Conservation (phyloP, 139 green algal species). For the Coelastrella sp. region DNA sequence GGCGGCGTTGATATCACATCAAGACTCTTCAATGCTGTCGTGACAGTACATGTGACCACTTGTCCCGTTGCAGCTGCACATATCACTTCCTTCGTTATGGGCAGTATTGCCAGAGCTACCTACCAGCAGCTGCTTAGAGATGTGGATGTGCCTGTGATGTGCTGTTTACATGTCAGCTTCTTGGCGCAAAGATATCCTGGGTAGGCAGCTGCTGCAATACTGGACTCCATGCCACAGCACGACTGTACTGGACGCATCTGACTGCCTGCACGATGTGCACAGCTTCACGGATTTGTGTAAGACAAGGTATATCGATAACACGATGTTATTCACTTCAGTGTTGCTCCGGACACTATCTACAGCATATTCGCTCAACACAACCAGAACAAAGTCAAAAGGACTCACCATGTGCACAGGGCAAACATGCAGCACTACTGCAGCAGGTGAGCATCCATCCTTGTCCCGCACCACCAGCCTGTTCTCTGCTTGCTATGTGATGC, state of each 20-base stretch:
- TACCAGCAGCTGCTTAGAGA: neutral
- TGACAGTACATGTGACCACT: too few species aligned
- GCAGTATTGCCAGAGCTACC: neutral
- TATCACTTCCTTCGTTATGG: neutral
- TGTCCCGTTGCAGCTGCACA: too few species aligned
- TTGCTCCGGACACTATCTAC: conserved; percentile 67
- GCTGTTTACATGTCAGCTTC: neutral
- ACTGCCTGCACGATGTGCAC: neutral
- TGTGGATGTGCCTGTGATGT: neutral
- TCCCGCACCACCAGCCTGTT: neutral
- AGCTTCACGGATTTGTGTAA: neutral
- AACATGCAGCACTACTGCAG: conserved; percentile 41
- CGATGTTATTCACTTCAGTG: conserved; percentile 37
- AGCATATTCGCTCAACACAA: conserved; percentile 78
- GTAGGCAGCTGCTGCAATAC: neutral
- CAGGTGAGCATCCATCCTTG: neutral
- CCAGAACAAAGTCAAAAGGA: conserved; percentile 71
- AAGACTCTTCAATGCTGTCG: too few species aligned
- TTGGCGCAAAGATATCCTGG: neutral
- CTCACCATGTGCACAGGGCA: conserved; percentile 69
- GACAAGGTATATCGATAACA: neutral
- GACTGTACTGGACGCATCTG: neutral
- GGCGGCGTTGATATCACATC: too few species aligned
- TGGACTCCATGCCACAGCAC: neutral
- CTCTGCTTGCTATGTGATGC: neutral